Evolutionary conservation across 345 rosid species (phyloP).

Genomic region (Alliaria petiolata): DNA sequence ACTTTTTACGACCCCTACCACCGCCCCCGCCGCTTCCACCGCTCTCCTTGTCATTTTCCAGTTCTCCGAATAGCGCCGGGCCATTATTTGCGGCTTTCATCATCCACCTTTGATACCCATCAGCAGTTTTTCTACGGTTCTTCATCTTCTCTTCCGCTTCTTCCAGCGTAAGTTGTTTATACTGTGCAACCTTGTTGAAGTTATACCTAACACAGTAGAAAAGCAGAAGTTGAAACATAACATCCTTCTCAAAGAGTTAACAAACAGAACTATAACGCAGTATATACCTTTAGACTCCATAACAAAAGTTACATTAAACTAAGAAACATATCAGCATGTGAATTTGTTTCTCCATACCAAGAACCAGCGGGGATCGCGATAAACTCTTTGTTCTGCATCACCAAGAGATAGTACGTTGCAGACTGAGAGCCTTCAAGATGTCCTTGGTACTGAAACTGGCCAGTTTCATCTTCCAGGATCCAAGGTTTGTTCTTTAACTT

Average conservation of each 20-base stretch:
- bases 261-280: background rate
- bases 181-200: conserved; percentile 92
- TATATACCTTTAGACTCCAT: background rate
- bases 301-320: background rate
- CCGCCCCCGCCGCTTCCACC: conserved; percentile 36
- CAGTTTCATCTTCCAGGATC: conserved; percentile 95
- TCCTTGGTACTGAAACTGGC: conserved; percentile 87
- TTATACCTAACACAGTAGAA: conserved; percentile 51
- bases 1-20: conserved; percentile 76
- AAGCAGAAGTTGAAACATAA: background rate
- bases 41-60: conserved; percentile 71
- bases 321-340: background rate
- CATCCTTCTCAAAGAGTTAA: background rate
- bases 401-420: conserved; percentile 85
- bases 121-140: conserved; percentile 92
- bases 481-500: conserved; percentile 94
- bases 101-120: conserved; percentile 99
- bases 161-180: conserved; percentile 94
- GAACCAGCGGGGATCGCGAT: conserved; percentile 94
- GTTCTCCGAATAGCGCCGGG: conserved; percentile 91
- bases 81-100: conserved; percentile 96
- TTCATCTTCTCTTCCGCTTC: conserved; percentile 99
- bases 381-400: conserved; percentile 82
- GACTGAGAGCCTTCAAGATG: conserved; percentile 96
- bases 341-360: conserved; percentile 45